Evolutionary conservation across 176 grass and related monocot genomes (phyloP).

Genomic region (Ensete ventricosum): DNA sequence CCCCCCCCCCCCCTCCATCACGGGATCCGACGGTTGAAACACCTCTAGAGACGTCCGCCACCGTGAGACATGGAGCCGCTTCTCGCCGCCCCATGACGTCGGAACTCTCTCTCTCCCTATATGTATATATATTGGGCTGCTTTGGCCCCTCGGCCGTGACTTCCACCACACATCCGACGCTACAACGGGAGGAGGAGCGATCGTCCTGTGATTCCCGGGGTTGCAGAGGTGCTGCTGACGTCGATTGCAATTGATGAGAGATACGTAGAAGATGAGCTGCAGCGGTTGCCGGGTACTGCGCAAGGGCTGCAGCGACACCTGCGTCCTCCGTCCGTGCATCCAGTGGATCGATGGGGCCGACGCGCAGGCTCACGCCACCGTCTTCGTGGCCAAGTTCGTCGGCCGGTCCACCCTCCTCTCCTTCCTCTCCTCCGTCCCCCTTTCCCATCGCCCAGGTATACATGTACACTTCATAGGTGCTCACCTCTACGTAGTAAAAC

Average conservation of each 20-base stretch:
- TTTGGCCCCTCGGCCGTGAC: too few species aligned
- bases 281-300: conserved; percentile 88
- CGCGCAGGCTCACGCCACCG: conserved; percentile 83
- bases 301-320: conserved; percentile 79
- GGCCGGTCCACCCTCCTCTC: conserved; percentile 81
- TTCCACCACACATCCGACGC: too few species aligned
- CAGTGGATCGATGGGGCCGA: conserved; percentile 66
- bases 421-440: conserved; percentile 79
- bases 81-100: too few species aligned
- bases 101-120: not conserved
- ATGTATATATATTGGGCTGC: too few species aligned
- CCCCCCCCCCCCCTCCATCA: not conserved
- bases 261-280: conserved; percentile 58
- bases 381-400: conserved; percentile 96
- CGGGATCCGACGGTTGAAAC: not conserved
- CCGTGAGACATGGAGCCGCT: not conserved
- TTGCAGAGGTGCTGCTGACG: not conserved
- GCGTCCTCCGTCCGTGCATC: conserved; percentile 80
- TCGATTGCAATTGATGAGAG: not conserved
- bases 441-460: conserved; percentile 55
- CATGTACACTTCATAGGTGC: not conserved
- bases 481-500: not conserved
- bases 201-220: too few species aligned
- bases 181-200: too few species aligned
- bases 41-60: too few species aligned